phyloP scores from a whole-genome alignment of 352 stramenopile genomes.

The Globisporangium iwayamae region DNA sequence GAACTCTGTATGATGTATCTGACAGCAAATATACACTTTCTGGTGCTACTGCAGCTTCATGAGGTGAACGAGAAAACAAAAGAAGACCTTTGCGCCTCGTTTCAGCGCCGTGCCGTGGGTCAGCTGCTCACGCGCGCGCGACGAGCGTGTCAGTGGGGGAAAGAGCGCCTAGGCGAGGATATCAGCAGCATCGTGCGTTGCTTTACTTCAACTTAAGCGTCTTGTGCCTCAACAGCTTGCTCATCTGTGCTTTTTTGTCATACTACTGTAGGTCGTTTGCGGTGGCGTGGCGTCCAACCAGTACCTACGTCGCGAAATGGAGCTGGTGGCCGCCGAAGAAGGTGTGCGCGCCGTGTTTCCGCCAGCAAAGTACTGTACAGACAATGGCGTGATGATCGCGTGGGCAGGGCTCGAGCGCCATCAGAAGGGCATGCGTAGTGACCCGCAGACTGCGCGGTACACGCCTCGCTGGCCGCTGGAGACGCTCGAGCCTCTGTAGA shows the following conservation, averaged over 20 bases:
- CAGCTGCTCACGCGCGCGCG: conserved; percentile 74
- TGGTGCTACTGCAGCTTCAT: conserved; percentile 45
- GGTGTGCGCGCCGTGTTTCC: conserved; percentile 45
- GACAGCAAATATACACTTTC: background rate
- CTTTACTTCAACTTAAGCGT: background rate
- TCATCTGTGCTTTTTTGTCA: background rate
- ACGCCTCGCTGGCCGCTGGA: conserved; percentile 75
- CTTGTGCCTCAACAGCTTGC: background rate
- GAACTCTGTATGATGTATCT: background rate
- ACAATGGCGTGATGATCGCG: conserved; percentile 97
- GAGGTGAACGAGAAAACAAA: conserved; percentile 49
- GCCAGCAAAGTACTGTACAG: conserved; percentile 92
- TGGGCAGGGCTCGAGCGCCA: conserved; percentile 90
- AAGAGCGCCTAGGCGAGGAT: conserved; percentile 38
- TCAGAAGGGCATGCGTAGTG: conserved; percentile 46
- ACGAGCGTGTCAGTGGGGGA: conserved; percentile 84
- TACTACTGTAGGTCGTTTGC: conserved; percentile 81
- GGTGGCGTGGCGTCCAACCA: conserved; percentile 97
- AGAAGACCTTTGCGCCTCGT: conserved; percentile 92
- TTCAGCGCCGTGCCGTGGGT: conserved; percentile 74
- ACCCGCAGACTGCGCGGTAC: conserved; percentile 52
- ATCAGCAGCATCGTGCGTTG: conserved; percentile 76
- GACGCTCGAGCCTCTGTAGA: conserved; percentile 42
- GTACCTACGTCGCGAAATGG: conserved; percentile 88
- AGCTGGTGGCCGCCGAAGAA: conserved; percentile 50